These are phyloP conservation scores for Neurospora crassa DNA, from an alignment of 2,329 filamentous ascomycete genomes.

Conservation along the genomic window DNA sequence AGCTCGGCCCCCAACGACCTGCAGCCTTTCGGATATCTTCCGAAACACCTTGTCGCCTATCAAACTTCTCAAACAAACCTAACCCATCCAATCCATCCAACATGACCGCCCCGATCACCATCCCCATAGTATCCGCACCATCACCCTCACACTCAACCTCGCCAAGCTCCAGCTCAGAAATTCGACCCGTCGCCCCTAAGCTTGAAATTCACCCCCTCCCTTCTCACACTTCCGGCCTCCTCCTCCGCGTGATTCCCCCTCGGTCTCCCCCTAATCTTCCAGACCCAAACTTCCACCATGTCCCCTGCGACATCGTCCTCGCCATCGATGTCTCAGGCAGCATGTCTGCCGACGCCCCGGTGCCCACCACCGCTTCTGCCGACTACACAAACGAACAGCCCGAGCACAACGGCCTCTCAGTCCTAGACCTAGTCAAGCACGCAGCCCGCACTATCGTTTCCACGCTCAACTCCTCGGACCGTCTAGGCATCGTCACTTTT, in stretches of 20 bases:
- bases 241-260: conserved; percentile 32
- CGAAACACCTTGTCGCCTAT: not conserved
- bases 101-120: not conserved
- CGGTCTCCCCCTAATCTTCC: not conserved
- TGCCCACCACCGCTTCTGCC: conserved; percentile 22
- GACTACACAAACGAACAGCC: conserved; percentile 18
- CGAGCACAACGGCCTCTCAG: conserved; percentile 40
- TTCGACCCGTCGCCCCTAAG: not conserved
- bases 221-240: conserved; percentile 30
- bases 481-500: conserved; percentile 50
- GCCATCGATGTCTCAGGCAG: conserved; percentile 52
- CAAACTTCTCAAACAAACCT: not conserved
- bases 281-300: conserved; percentile 23
- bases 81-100: not conserved
- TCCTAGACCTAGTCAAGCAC: conserved; percentile 52
- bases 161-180: not conserved
- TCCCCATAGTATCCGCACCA: not conserved
- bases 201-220: conserved; percentile 29
- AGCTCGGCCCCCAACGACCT: not conserved
- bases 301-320: conserved; percentile 50
- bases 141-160: not conserved
- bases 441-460: conserved; percentile 46
- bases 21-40: not conserved
- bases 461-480: conserved; percentile 43
- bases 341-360: conserved; percentile 39